A percentile compares a stretch with the other conserved stretches of the same genome.
Conservation (phyloP, 345 rosid genomes). For the Diplotaxis tenuifolia region DNA sequence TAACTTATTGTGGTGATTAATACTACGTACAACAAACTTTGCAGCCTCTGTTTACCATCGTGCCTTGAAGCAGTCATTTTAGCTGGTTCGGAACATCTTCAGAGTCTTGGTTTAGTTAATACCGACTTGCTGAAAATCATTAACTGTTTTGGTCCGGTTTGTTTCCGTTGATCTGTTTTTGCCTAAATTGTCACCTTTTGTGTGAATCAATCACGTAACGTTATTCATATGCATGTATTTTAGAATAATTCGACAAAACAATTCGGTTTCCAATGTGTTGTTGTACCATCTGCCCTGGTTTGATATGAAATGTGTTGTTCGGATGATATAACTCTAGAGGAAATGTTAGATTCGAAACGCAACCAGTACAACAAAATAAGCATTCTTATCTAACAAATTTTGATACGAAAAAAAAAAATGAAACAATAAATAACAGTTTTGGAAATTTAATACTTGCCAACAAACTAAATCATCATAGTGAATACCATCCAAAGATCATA, state of each 20-base stretch:
- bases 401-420: not conserved
- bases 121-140: conserved; percentile 4
- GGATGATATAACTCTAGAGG: not conserved
- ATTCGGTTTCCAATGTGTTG: not conserved
- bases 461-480: no score
- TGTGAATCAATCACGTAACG: conserved; percentile 1
- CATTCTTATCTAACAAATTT: not conserved
- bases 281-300: not conserved
- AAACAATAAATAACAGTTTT: not conserved
- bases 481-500: no score
- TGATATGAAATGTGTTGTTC: not conserved
- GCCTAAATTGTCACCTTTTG: not conserved
- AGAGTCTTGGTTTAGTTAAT: conserved; percentile 3
- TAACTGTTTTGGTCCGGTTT: conserved; percentile 4
- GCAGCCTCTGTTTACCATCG: conserved; percentile 84
- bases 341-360: not conserved
- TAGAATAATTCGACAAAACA: not conserved
- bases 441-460: not conserved
- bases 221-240: not conserved
- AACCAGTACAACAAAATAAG: not conserved
- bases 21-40: conserved; percentile 1
- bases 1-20: conserved; percentile 11
- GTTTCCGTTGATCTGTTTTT: not conserved
- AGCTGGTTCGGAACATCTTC: conserved; percentile 14
- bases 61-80: conserved; percentile 42